Evolutionary conservation across 805 yeast genomes (phyloP), one percentile per base, ranked within the genome.

Genomic region (Candida nemodendra): DNA sequence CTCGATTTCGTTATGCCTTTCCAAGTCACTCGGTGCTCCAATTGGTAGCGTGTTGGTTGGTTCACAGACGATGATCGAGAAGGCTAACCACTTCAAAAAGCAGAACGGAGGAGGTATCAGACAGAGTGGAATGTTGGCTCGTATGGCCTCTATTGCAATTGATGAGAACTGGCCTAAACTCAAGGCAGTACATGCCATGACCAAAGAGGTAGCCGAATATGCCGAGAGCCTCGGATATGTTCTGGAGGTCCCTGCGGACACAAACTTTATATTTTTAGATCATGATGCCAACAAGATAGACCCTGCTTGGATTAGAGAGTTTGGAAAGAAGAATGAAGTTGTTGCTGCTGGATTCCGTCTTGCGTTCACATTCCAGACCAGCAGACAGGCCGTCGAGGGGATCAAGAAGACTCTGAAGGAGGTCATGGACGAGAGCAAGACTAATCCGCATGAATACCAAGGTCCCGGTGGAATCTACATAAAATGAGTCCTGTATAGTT

Each of bases 61-160:
- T 27, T 64, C 68, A 31, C 54, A 58, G 27, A 64, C 66, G 34
- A 72, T 79, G 50, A 81, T 88, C 45, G 65, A 69, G 51, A 80
- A 78, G 54, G 87, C 93, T 28, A 81, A 79, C 58, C 95, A 89
- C 64, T 84, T 89, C 68, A 83, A 85, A 51, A 90, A 90, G 56
- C 96, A 90, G 65, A 77, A 78, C 48, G 97, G 97, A 57, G 96
- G 96, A 51, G 96, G 96, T 47, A 78, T 90, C 34, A 74, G 97
- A 59, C 97, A 90, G 66, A 71, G 84, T 26, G 97, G 97, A 39
- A 65, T 86, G 63, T 71, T 90, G 53, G 69, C 91, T 5, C 71
- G 77, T 38, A 89, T 90, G 85, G 96, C 95, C 3, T 59, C 71
- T n/a, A 69, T 72, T 35, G 95, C 95, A 18, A 69, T 90, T 37